These are phyloP conservation scores for Ajuga reptans DNA, from an alignment of 305 asterid genomes.

Conservation along the genomic window DNA sequence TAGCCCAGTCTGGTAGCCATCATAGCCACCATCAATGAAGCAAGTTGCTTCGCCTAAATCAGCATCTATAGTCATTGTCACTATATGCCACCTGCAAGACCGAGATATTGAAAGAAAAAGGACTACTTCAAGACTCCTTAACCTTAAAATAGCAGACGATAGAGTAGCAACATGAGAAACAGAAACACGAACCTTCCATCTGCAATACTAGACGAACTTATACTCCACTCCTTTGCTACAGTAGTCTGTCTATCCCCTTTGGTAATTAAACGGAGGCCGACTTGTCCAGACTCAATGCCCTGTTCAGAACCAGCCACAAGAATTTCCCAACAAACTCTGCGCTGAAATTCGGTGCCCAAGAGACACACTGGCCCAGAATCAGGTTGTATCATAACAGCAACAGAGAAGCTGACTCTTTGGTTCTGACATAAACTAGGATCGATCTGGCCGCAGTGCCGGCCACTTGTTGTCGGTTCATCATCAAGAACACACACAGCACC, in stretches of 20 bases:
- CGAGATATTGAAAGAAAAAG: too few species aligned
- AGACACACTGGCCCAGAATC: slow-evolving; percentile 98
- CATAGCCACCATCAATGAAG: slow-evolving; percentile 89
- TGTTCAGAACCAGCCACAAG: slow-evolving; percentile 98
- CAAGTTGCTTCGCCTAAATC: slow-evolving; percentile 95
- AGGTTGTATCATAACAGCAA: slow-evolving; percentile 90
- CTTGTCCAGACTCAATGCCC: slow-evolving; percentile 99
- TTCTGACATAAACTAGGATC: slow-evolving; percentile 73
- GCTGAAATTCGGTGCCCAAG: slow-evolving; percentile 87
- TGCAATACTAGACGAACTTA: slow-evolving; percentile 86
- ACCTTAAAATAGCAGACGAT: neutral
- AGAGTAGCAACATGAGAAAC: neutral
- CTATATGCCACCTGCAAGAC: slow-evolving; percentile 91
- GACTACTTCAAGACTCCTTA: neutral
- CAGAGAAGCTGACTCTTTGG: slow-evolving; percentile 75
- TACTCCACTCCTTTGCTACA: slow-evolving; percentile 91
- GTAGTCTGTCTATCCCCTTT: slow-evolving; percentile 91
- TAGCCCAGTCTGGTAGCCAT: slow-evolving; percentile 82
- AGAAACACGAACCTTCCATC: slow-evolving; percentile 78
- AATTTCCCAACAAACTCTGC: slow-evolving; percentile 83
- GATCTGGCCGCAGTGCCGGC: slow-evolving; percentile 86
- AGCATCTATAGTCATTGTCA: slow-evolving; percentile 89
- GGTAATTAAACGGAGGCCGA: slow-evolving; percentile 79
- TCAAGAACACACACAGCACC: slow-evolving; percentile 97
- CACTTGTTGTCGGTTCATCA: slow-evolving; percentile 95